Base-by-base conservation (phyloP, 345 rosid species). In the Melaleuca alternifolia region DNA sequence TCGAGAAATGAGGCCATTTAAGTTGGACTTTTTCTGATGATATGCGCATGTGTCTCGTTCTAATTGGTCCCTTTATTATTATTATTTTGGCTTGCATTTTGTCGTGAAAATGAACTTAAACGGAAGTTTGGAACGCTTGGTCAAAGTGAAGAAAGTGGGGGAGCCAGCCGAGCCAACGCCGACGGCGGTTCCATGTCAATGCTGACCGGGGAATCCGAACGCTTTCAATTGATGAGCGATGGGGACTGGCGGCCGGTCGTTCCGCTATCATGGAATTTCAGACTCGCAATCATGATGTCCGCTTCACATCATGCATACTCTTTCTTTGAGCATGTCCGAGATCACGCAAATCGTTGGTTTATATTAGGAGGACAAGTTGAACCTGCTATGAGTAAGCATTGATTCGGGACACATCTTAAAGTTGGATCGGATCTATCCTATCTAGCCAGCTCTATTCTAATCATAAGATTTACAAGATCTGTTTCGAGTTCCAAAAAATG, bases 221-320 rank as follows among this genome's bases (percentile, higher is more conserved):
- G 0, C 41, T 59, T 59, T 59, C 16, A 6, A 6, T 59, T 30
- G n/a, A 7, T 16, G 18, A 59, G 10, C 37, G 33, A 59, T n/a
- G 18, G 2, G 71, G 13, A 59, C 6, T 8, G 71, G 18, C 37
- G 71, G 33, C 71, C 16, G 6, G 6, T 59, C 4, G 41, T n/a
- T 13, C n/a, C 37, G 77, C 5, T 10, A 23, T 11, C 6, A 0
- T 30, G 16, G 44, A 3, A 65, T 30, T 33, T 4, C 20, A 33
- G 8, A 16, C 77, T 9, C 11, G 23, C 44, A 1, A 65, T 62
- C 44, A 33, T 7, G 77, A 10, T 2, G 33, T 30, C 21, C 6
- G 6, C 15, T 30, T 62, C 8, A 7, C 30, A 10, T 8, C 3
- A 4, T 1, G 0, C 20, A 1, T n/a, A 4, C 13, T n/a, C 4